Base-by-base conservation (phyloP, 176 grass and related monocot species). In the Carex pumila region DNA sequence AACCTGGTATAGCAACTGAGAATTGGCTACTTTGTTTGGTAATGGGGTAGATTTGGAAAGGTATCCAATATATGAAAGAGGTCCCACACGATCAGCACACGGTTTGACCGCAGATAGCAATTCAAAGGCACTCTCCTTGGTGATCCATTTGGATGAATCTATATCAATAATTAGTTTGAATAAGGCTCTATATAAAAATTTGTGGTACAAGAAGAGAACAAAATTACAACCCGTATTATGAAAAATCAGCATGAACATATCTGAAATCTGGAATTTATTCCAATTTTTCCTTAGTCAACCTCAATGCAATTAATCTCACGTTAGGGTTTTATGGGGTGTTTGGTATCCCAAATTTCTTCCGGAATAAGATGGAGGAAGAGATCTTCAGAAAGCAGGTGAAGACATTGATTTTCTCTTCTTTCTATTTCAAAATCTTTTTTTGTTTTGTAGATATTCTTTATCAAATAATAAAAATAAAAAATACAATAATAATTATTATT, bases 91-190 rank as follows among this genome's bases (percentile, higher is more conserved):
- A 70, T 79, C 79, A 57, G 49, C 72, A 84, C 70, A 64, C 0
- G 85, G 77, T 58, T 92, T 92, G 15, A 61, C 92, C 56, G 61
- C 77, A 41, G 53, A 87, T 50, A 98, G 83, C 77, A 95, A 72
- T 17, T 79, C 53, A 63, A 72, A 81, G 3, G 91, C 89, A 47
- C 70, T 82, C 63, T 92, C 88, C 74, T 88, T 95, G 61, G 89
- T 39, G 61, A 95, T 83, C 96, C 93, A 99, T 81, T 79, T 90
- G 74, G 86, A 99, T 10, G 89, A 90, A 3, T 92, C 96, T 99
- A 81, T 81, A 41, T 81, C 32, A 62, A 59, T 49, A 65, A 66
- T 50, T 82, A 43, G 19, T 65, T 65, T 66, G 22, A 52, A 82
- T 82, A 45, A 65, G 79, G 18, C 37, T 60, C 29, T 22, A 61